Percentiles rank a stretch among this genome's conserved stretches.
These are phyloP conservation scores for Gaultheria prostrata DNA, from an alignment of 148 eudicot species.

Conservation along the genomic window DNA sequence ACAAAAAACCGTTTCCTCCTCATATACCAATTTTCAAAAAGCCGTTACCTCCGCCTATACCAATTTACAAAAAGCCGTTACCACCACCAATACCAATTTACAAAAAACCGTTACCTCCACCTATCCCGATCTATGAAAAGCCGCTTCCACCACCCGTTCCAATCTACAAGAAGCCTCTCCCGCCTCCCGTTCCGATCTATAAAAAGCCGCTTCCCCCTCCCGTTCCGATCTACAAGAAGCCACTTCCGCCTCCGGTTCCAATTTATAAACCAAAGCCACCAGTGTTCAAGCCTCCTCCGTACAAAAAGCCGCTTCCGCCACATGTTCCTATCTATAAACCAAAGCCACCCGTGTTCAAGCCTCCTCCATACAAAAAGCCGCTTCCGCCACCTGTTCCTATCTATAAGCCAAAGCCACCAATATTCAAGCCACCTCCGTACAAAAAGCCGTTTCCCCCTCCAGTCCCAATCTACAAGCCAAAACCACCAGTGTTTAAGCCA, in stretches of 20 bases:
- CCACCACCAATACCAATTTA: neutral
- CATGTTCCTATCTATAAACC: neutral
- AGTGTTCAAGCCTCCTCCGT: too few species aligned
- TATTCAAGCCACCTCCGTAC: neutral
- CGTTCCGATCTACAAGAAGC: neutral
- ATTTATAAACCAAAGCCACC: too few species aligned
- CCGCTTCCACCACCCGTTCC: neutral
- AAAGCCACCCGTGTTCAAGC: too few species aligned
- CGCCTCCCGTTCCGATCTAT: neutral
- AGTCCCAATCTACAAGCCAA: neutral
- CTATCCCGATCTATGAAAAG: neutral
- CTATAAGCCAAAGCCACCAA: neutral
- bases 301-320: neutral
- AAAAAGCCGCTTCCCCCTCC: slow-evolving; percentile 6
- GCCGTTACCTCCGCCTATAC: neutral
- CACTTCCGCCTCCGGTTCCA: slow-evolving; percentile 18
- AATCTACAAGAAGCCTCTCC: neutral
- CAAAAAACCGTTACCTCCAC: neutral
- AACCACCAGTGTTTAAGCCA: neutral
- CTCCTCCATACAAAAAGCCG: slow-evolving; percentile 4
- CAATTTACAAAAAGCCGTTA: neutral
- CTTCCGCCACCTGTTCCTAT: slow-evolving; percentile 10
- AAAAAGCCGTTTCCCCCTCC: slow-evolving; percentile 1
- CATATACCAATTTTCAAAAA: neutral
- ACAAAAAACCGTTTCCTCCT: neutral